Evolutionary conservation across 495 filamentous ascomycete species (phyloP).

Genomic region (Penicillium coffeae): DNA sequence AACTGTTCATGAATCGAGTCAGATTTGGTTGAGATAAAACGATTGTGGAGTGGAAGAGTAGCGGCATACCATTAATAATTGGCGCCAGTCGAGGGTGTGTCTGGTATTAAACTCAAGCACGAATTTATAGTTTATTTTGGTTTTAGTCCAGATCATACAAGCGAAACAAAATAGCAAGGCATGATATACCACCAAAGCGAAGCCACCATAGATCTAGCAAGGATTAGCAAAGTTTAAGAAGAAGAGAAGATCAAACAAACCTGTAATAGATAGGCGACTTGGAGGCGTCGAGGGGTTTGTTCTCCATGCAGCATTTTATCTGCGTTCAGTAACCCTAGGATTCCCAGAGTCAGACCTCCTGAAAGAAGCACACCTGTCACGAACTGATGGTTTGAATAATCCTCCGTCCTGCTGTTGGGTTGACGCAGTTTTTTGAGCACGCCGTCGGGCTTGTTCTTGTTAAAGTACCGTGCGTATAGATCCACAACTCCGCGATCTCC

Average conservation of each 20-base stretch:
- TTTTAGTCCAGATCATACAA: constrained; percentile 72
- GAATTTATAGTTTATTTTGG: constrained; percentile 92
- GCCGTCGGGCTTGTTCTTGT: constrained; percentile 84
- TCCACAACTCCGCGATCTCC: constrained; percentile 85
- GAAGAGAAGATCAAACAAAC: constrained; percentile 45
- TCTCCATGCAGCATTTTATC: constrained; percentile 46
- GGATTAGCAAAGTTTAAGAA: constrained; percentile 33
- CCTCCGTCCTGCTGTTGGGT: constrained; percentile 57
- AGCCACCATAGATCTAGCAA: constrained; percentile 75
- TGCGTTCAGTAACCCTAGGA: constrained; percentile 71
- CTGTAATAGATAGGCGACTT: constrained; percentile 75
- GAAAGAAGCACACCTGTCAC: constrained; percentile 77
- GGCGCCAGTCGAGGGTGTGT: constrained; percentile 81
- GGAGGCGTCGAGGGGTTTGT: constrained; percentile 41
- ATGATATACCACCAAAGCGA: constrained; percentile 71
- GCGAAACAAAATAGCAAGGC: constrained; percentile 73
- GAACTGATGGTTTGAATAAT: constrained; percentile 71
- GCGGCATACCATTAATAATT: constrained; percentile 70
- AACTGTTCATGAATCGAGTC: constrained; percentile 43
- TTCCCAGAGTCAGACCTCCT: constrained; percentile 64
- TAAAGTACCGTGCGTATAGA: constrained; percentile 89
- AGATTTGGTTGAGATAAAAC: not conserved
- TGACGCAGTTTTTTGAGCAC: constrained; percentile 80
- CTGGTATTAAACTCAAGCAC: constrained; percentile 93
- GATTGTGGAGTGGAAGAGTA: not conserved